Evolutionary conservation across 495 filamentous ascomycete species (phyloP).

Genomic region (Gamarada debralockiae): DNA sequence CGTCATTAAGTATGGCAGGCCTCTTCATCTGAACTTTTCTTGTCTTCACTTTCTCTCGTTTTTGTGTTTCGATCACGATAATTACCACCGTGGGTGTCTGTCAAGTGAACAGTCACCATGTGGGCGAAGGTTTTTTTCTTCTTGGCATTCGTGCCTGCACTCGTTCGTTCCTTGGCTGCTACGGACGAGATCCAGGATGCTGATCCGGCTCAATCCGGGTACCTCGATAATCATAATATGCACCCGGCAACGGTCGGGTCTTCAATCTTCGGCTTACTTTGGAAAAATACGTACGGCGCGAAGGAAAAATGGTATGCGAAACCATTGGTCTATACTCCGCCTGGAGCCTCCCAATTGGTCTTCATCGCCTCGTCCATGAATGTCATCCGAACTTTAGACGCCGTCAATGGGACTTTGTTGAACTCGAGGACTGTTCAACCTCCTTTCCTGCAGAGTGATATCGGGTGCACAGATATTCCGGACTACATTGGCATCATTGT

Average conservation of each 20-base stretch:
- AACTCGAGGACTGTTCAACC: slow-evolving; percentile 34
- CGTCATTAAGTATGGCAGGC: too few relatives aligned
- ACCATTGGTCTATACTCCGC: slow-evolving; percentile 44
- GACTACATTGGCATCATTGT: slow-evolving; percentile 39
- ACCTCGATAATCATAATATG: slow-evolving; percentile 43
- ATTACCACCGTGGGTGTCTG: too few relatives aligned
- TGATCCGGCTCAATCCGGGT: slow-evolving; percentile 38
- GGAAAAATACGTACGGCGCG: not conserved
- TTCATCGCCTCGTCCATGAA: slow-evolving; percentile 44
- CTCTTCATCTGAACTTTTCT: too few relatives aligned
- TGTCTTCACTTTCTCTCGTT: too few relatives aligned
- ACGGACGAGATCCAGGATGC: slow-evolving; percentile 37
- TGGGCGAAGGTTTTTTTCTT: not conserved
- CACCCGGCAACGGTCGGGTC: slow-evolving; percentile 39
- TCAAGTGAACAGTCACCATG: too few relatives aligned
- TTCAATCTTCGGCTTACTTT: not conserved
- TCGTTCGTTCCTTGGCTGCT: slow-evolving; percentile 18
- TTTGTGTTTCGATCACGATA: too few relatives aligned
- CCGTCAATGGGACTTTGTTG: slow-evolving; percentile 40
- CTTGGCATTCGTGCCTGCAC: slow-evolving; percentile 6
- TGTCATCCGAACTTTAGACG: slow-evolving; percentile 40
- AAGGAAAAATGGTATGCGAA: slow-evolving; percentile 30
- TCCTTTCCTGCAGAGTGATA: slow-evolving; percentile 38
- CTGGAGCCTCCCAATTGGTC: slow-evolving; percentile 36
- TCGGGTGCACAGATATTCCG: slow-evolving; percentile 45